Evolutionary conservation across 495 filamentous ascomycete species (phyloP).

Genomic region (Aspergillus sclerotiicarbonarius): DNA sequence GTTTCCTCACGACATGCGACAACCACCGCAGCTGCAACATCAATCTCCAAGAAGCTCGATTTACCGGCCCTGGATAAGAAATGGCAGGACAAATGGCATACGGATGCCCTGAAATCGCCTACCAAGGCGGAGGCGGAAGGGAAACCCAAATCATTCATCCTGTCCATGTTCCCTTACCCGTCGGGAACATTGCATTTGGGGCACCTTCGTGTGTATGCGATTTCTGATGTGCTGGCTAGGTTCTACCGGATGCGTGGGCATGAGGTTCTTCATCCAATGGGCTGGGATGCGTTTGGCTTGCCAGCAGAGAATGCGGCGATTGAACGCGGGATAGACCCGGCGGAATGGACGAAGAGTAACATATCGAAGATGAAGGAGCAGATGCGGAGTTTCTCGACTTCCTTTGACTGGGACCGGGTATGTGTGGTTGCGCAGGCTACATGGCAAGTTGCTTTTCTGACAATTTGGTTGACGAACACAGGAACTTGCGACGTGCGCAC

Average conservation of each 20-base stretch:
- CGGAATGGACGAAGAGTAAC: conserved; percentile 74
- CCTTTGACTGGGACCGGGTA: conserved; percentile 81
- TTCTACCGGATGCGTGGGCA: conserved; percentile 74
- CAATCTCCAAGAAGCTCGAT: conserved; percentile 46
- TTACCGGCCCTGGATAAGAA: conserved; percentile 66
- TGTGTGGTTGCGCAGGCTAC: conserved; percentile 37
- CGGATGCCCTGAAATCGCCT: conserved; percentile 18
- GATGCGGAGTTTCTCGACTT: conserved; percentile 68
- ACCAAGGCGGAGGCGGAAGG: conserved; percentile 5
- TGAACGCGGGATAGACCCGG: conserved; percentile 75
- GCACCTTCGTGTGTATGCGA: conserved; percentile 85
- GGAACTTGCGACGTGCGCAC: conserved; percentile 82
- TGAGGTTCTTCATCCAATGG: conserved; percentile 82
- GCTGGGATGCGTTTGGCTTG: conserved; percentile 90
- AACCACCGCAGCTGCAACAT: conserved; percentile 18
- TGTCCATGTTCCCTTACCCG: conserved; percentile 93
- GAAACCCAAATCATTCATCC: conserved; percentile 66
- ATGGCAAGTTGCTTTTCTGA: conserved; percentile 6
- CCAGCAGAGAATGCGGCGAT: conserved; percentile 95
- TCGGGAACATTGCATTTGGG: conserved; percentile 88
- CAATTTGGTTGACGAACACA: conserved; percentile 27
- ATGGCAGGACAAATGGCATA: conserved; percentile 65
- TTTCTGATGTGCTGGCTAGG: conserved; percentile 79
- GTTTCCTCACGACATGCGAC: conserved; percentile 18
- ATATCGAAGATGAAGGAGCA: conserved; percentile 83